Conservation (phyloP, 768 basidiomycete genomes). For the Lactarius psammicola region DNA sequence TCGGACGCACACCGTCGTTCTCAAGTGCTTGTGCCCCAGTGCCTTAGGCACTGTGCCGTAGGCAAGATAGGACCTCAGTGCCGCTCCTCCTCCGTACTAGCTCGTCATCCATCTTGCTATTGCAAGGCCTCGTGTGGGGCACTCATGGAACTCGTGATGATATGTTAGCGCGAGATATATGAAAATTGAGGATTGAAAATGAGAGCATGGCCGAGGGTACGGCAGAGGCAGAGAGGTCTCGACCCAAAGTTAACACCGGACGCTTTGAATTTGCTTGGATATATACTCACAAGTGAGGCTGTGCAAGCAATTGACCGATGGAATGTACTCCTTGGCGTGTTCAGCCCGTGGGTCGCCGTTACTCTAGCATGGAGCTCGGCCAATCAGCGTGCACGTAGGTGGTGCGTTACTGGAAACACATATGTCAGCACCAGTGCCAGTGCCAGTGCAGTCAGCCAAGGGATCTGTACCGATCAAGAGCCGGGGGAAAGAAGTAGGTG, state of each 20-base stretch:
- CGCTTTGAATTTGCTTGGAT: not conserved
- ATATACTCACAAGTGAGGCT: not conserved
- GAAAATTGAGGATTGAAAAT: not conserved
- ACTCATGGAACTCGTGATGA: not conserved
- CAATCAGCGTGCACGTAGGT: too few relatives aligned
- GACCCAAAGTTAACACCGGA: not conserved
- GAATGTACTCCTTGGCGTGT: not conserved
- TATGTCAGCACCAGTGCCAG: not conserved
- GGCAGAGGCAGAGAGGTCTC: not conserved
- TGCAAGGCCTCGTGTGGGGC: not conserved
- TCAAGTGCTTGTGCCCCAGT: not conserved
- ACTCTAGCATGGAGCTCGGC: too few relatives aligned
- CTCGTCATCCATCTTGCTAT: not conserved
- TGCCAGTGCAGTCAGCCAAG: not conserved
- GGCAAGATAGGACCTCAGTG: not conserved
- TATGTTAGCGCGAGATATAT: too few relatives aligned
- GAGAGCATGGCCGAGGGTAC: not conserved
- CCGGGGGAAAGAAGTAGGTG: too few relatives aligned
- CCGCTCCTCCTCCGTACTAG: not conserved
- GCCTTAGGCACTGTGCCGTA: not conserved
- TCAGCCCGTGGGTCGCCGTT: too few relatives aligned
- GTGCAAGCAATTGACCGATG: not conserved
- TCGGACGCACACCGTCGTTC: not conserved
- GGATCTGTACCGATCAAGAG: not conserved
- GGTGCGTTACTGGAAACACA: too few relatives aligned